Evolutionary conservation across 2,329 filamentous ascomycete genomes (phyloP).

Genomic region (Teratosphaeria zuluensis): DNA sequence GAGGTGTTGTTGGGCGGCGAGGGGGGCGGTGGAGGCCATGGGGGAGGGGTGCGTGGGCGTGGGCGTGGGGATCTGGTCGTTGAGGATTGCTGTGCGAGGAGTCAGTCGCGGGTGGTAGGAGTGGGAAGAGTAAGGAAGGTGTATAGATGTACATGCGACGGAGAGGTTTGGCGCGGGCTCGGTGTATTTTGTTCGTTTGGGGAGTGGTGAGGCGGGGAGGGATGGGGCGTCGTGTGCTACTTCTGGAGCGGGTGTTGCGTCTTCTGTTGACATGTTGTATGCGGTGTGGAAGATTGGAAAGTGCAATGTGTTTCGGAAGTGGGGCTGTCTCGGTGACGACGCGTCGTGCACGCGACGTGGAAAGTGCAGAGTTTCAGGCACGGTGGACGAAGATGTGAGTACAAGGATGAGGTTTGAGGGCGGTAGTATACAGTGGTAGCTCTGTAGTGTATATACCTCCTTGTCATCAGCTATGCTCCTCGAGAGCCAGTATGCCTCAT

Average conservation of each 20-base stretch:
- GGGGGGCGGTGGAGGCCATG: constrained; percentile 12
- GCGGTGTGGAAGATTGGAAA: background rate
- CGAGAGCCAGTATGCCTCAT: background rate
- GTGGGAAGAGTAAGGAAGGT: background rate
- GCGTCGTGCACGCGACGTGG: background rate
- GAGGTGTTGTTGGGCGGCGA: constrained; percentile 6
- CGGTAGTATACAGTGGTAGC: background rate
- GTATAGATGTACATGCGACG: constrained; percentile 21
- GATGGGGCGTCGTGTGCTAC: constrained; percentile 42
- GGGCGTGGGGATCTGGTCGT: constrained; percentile 26
- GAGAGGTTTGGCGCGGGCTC: constrained; percentile 29
- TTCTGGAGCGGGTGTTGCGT: constrained; percentile 20
- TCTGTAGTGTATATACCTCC: background rate
- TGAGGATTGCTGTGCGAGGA: constrained; percentile 23
- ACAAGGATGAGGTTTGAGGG: background rate
- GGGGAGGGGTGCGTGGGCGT: constrained; percentile 8
- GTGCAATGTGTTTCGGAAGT: background rate
- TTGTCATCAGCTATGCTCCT: background rate
- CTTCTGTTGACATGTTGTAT: constrained; percentile 18
- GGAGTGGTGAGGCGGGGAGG: constrained; percentile 61
- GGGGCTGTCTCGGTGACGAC: background rate
- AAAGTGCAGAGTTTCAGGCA: background rate
- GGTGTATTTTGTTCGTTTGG: constrained; percentile 68
- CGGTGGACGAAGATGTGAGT: background rate
- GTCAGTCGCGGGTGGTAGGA: background rate